A percentile compares a stretch with the other conserved stretches of the same genome.
These are phyloP conservation scores for Apostasia ramifera DNA, from an alignment of 106 monocot species.

Conservation along the genomic window DNA sequence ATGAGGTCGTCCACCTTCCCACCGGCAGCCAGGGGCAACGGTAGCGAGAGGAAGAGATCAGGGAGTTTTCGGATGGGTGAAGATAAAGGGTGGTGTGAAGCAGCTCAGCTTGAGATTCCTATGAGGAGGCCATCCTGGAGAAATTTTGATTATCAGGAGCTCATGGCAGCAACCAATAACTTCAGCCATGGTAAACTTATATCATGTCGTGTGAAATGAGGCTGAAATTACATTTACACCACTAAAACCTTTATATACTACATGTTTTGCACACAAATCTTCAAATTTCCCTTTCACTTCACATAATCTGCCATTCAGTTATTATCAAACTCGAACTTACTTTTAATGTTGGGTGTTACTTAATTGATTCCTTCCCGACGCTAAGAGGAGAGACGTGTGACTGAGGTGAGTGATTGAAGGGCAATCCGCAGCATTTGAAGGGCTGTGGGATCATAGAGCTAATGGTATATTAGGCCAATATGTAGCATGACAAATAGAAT, in stretches of 20 bases:
- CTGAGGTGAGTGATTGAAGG: too few species aligned
- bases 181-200: conserved; percentile 62
- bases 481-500: too few species aligned
- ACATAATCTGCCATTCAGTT: neutral
- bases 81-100: conserved; percentile 7
- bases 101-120: conserved; percentile 13
- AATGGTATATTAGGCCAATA: too few species aligned
- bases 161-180: conserved; percentile 64
- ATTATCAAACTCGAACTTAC: too few species aligned
- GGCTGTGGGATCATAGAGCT: too few species aligned
- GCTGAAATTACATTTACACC: neutral
- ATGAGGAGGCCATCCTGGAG: conserved; percentile 78
- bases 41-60: conserved; percentile 8
- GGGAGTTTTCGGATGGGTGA: conserved; percentile 9
- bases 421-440: too few species aligned
- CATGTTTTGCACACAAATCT: too few species aligned
- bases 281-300: neutral
- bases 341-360: too few species aligned
- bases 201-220: neutral
- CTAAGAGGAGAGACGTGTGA: too few species aligned
- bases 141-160: conserved; percentile 71
- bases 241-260: neutral
- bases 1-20: conserved; percentile 51
- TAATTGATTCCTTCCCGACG: too few species aligned
- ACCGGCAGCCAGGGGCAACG: conserved; percentile 6